Percentiles rank a stretch among this genome's conserved stretches.
Evolutionary conservation across 164 flowering plant species (phyloP).

Genomic region (Dillenia turbinata): DNA sequence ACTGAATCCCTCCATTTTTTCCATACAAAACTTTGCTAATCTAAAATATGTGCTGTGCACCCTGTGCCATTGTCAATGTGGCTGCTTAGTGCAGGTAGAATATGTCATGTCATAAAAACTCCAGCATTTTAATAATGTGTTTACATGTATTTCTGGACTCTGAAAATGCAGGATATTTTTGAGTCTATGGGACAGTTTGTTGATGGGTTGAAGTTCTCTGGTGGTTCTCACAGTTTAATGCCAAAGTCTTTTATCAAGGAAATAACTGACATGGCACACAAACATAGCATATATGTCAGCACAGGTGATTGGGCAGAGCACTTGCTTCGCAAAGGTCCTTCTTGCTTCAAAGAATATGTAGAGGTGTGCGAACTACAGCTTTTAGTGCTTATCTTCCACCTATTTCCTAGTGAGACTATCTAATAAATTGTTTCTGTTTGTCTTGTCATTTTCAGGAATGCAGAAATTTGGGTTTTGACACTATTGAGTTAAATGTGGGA

Average conservation of each 20-base stretch:
- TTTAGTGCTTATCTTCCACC: background rate
- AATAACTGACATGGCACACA: constrained; percentile 76
- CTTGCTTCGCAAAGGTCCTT: constrained; percentile 58
- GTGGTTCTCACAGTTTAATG: constrained; percentile 77
- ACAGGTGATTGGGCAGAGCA: constrained; percentile 94
- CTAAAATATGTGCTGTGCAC: too few species aligned
- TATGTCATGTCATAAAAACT: too few species aligned
- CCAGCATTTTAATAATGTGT: too few species aligned
- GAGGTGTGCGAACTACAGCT: constrained; percentile 39
- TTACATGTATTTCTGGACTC: too few species aligned
- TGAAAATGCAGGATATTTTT: constrained; percentile 58
- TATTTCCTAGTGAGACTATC: background rate
- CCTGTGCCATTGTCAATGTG: too few species aligned
- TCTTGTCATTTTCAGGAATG: constrained; percentile 55
- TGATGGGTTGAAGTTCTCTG: constrained; percentile 84
- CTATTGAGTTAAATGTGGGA: constrained; percentile 76
- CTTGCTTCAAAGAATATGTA: constrained; percentile 65
- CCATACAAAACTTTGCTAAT: too few species aligned
- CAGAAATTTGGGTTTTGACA: constrained; percentile 81
- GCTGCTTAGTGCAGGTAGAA: too few species aligned
- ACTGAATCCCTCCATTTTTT: too few species aligned
- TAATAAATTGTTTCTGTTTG: background rate
- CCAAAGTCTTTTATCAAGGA: constrained; percentile 54
- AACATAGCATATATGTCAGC: constrained; percentile 79
- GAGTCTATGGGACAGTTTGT: constrained; percentile 84